Conservation (phyloP, 2,329 filamentous ascomycete species). For the Rosellinia necatrix region DNA sequence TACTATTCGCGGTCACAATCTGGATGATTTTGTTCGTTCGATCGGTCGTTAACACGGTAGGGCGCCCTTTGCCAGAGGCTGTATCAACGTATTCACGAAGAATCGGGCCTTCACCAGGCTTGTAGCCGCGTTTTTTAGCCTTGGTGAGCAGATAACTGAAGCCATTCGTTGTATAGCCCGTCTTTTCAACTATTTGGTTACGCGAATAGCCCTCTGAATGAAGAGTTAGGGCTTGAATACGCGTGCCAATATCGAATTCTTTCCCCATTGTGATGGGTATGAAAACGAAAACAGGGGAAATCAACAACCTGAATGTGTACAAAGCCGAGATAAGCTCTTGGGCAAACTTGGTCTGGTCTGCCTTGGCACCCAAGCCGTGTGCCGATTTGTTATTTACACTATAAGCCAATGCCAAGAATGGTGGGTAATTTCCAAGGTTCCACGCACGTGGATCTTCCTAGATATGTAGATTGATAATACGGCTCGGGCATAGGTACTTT, state of each 20-base stretch:
- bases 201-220: background rate
- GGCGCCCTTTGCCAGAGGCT: background rate
- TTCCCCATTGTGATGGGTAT: background rate
- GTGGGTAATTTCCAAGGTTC: too few relatives aligned
- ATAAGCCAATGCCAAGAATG: too few relatives aligned
- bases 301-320: too few relatives aligned
- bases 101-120: background rate
- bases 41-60: background rate
- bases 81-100: background rate
- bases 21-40: background rate
- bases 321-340: too few relatives aligned
- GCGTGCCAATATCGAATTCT: background rate
- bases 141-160: background rate
- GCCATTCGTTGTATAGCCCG: background rate
- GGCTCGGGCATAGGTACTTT: slow-evolving; percentile 19
- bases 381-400: too few relatives aligned
- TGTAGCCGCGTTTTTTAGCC: slow-evolving; percentile 5
- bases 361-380: too few relatives aligned
- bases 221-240: background rate
- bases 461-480: background rate
- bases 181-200: background rate
- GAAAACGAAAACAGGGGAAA: too few relatives aligned
- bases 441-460: too few relatives aligned
- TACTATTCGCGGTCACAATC: background rate
- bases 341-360: too few relatives aligned